Conservation (phyloP, 768 basidiomycete genomes). For the Calocybe gangraenosa region DNA sequence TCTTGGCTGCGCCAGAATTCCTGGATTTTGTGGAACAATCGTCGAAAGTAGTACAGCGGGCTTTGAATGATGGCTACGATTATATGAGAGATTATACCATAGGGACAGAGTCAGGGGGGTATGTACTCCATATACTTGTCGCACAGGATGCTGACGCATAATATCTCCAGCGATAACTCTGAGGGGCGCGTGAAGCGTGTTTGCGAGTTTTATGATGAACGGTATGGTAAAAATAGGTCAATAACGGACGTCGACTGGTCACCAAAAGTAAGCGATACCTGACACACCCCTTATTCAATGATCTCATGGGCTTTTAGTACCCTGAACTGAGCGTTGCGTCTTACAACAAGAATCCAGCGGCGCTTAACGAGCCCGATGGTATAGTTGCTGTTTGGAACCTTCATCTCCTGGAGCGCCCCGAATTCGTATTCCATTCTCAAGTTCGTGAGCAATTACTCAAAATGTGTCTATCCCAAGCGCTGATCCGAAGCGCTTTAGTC, state of each 20-base stretch:
- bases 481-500: constrained; percentile 52
- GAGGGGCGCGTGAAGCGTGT: constrained; percentile 91
- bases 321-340: constrained; percentile 94
- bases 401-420: constrained; percentile 90
- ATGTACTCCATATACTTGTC: constrained; percentile 24
- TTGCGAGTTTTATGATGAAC: constrained; percentile 92
- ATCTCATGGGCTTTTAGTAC: constrained; percentile 49
- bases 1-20: constrained; percentile 88
- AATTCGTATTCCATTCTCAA: constrained; percentile 98
- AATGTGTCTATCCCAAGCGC: constrained; percentile 3
- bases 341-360: constrained; percentile 95
- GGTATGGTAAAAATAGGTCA: constrained; percentile 88
- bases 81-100: constrained; percentile 97
- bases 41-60: constrained; percentile 92
- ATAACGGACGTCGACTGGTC: constrained; percentile 99
- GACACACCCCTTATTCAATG: not conserved
- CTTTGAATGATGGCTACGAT: constrained; percentile 93
- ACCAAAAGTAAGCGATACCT: constrained; percentile 62
- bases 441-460: constrained; percentile 39
- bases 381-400: constrained; percentile 98
- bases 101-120: constrained; percentile 81
- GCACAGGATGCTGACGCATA: not conserved
- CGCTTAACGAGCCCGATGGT: constrained; percentile 93
- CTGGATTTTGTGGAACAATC: constrained; percentile 92
- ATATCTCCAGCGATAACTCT: constrained; percentile 66